phyloP scores from a whole-genome alignment of 2,329 filamentous ascomycete species.

The Ophiostoma australiae region DNA sequence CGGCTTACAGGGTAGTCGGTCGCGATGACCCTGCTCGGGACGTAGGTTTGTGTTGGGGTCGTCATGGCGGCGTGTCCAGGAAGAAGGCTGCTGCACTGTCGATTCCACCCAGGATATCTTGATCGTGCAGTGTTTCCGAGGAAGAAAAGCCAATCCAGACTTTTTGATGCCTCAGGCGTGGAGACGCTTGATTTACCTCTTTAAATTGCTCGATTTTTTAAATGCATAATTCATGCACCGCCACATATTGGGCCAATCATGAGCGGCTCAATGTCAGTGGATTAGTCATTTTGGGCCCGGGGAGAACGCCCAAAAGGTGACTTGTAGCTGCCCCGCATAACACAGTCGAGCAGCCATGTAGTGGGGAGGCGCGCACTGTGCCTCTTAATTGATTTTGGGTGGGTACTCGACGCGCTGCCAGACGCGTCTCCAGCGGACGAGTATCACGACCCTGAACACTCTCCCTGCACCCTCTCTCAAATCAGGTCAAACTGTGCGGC shows the following conservation, averaged over 20 bases:
- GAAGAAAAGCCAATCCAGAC: conserved; percentile 23
- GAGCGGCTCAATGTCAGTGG: conserved; percentile 25
- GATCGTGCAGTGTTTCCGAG: conserved; percentile 23
- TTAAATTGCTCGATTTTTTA: conserved; percentile 8
- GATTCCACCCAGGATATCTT: conserved; percentile 13
- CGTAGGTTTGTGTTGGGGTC: conserved; percentile 43
- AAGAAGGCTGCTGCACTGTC: conserved; percentile 20
- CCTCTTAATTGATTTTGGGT: conserved; percentile 3
- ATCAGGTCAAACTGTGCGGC: too few relatives aligned
- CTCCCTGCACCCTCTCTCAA: neutral
- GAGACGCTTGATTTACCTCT: neutral
- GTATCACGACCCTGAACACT: neutral
- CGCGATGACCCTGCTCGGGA: conserved; percentile 72
- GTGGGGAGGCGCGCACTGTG: neutral
- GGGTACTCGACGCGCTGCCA: neutral
- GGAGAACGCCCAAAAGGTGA: neutral
- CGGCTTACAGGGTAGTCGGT: conserved; percentile 83
- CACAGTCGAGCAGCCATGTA: neutral
- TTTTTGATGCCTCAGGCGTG: conserved; percentile 26
- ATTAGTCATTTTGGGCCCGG: conserved; percentile 21
- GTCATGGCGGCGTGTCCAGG: conserved; percentile 37
- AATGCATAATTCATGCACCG: neutral
- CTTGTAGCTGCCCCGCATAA: neutral
- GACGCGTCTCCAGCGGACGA: conserved; percentile 12
- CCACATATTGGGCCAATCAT: conserved; percentile 23